Conservation (phyloP, 2,329 filamentous ascomycete species). For the Alternaria viburni region DNA sequence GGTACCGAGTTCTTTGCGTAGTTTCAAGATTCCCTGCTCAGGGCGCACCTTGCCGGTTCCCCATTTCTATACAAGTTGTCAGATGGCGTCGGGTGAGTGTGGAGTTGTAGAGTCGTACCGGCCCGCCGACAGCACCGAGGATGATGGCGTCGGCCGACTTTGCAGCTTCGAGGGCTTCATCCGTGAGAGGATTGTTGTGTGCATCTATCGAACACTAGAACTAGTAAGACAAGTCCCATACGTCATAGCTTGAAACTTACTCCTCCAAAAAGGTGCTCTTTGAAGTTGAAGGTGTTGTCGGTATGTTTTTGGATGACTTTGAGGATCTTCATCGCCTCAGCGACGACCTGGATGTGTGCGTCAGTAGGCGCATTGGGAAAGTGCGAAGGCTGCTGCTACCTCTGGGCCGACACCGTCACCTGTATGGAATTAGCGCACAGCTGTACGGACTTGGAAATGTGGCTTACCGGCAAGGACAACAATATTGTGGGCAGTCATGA, state of each 20-base stretch:
- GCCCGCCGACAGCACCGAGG: slow-evolving; percentile 93
- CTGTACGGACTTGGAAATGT: neutral
- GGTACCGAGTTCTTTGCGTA: slow-evolving; percentile 91
- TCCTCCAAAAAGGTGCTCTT: slow-evolving; percentile 89
- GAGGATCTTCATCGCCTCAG: slow-evolving; percentile 86
- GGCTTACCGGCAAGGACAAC: slow-evolving; percentile 50
- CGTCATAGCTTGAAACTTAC: slow-evolving; percentile 62
- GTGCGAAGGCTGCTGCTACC: slow-evolving; percentile 32
- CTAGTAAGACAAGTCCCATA: slow-evolving; percentile 2
- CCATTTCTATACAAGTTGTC: slow-evolving; percentile 70
- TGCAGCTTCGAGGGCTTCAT: slow-evolving; percentile 80
- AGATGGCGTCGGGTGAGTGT: slow-evolving; percentile 3
- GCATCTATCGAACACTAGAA: slow-evolving; percentile 84
- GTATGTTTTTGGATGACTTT: slow-evolving; percentile 77
- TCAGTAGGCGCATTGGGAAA: slow-evolving; percentile 22
- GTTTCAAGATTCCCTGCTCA: slow-evolving; percentile 87
- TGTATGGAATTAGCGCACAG: slow-evolving; percentile 29
- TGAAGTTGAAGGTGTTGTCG: slow-evolving; percentile 82
- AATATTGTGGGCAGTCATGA: slow-evolving; percentile 51
- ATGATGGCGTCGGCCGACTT: slow-evolving; percentile 88
- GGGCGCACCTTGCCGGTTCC: slow-evolving; percentile 86
- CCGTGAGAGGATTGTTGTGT: slow-evolving; percentile 77
- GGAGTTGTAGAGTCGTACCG: slow-evolving; percentile 54
- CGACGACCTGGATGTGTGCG: slow-evolving; percentile 67
- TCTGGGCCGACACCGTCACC: slow-evolving; percentile 52